Evolutionary conservation across 73 alveolate species (phyloP).

Genomic region (Durusdinium trenchii): DNA sequence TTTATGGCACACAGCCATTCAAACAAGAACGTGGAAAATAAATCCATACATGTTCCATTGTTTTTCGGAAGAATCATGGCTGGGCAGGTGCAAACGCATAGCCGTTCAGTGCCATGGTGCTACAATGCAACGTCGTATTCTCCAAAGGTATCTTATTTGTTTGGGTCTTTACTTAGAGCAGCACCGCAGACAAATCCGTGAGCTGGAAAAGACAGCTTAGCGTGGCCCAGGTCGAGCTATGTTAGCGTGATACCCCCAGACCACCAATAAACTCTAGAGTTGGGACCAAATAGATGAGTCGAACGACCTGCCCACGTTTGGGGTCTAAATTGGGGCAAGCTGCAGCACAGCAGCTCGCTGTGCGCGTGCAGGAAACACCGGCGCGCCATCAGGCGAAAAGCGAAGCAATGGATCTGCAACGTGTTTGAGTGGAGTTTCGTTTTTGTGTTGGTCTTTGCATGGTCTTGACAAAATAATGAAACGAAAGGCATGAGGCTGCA

Average conservation of each 20-base stretch:
- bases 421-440: no score
- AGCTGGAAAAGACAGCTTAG: not conserved
- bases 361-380: not conserved
- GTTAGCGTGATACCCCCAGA: no score
- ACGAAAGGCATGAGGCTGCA: no score
- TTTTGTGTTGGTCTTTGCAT: no score
- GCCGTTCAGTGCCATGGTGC: not conserved
- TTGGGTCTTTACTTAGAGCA: not conserved
- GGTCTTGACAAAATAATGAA: no score
- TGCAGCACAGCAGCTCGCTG: not conserved
- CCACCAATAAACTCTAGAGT: not conserved
- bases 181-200: not conserved
- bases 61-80: slow-evolving; percentile 8
- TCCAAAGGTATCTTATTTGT: not conserved
- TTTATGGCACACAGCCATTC: not conserved
- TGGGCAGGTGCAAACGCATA: not conserved
- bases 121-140: not conserved
- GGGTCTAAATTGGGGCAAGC: no score
- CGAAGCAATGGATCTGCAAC: no score
- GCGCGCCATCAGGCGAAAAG: no score
- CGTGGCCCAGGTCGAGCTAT: not conserved
- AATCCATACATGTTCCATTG: not conserved
- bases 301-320: no score
- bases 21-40: not conserved
- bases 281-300: not conserved